phyloP scores from a whole-genome alignment of 352 stramenopile genomes.

The Pythium guiyangense region DNA sequence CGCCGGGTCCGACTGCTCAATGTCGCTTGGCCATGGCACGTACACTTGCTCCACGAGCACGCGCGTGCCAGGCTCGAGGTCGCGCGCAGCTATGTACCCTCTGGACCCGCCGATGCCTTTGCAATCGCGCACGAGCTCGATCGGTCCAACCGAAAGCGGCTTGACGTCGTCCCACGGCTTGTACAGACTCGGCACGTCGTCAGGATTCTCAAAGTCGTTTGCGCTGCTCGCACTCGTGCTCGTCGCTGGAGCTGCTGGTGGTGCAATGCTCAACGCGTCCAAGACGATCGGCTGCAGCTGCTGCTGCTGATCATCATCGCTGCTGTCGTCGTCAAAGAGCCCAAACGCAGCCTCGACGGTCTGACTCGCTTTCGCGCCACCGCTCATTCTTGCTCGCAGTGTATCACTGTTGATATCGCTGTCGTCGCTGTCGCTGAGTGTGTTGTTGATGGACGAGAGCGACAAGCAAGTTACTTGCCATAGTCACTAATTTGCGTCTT shows the following conservation, averaged over 20 bases:
- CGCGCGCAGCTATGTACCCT: conserved; percentile 79
- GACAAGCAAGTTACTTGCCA: not conserved
- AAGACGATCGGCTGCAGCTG: conserved; percentile 10
- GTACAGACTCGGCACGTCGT: conserved; percentile 37
- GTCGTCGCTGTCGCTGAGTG: not conserved
- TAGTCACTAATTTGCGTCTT: not conserved
- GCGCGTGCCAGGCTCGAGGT: conserved; percentile 84
- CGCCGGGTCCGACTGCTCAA: conserved; percentile 67
- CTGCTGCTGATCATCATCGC: conserved; percentile 46
- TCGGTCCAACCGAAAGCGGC: conserved; percentile 79
- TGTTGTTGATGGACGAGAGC: not conserved
- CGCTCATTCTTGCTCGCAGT: no score
- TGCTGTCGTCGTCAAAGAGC: conserved; percentile 83
- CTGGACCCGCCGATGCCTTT: conserved; percentile 69
- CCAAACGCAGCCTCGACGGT: conserved; percentile 68
- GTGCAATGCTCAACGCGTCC: conserved; percentile 18
- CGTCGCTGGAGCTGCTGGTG: conserved; percentile 2
- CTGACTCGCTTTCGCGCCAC: conserved; percentile 21
- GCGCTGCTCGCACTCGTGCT: not conserved
- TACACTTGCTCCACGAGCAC: conserved; percentile 89
- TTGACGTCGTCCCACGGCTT: conserved; percentile 69
- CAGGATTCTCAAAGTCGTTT: not conserved
- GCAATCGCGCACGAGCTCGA: conserved; percentile 58
- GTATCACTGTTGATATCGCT: conserved; percentile 7
- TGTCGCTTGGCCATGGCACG: conserved; percentile 85